Conservation (phyloP, 2,329 filamentous ascomycete genomes). For the Trichoderma semiorbis region DNA sequence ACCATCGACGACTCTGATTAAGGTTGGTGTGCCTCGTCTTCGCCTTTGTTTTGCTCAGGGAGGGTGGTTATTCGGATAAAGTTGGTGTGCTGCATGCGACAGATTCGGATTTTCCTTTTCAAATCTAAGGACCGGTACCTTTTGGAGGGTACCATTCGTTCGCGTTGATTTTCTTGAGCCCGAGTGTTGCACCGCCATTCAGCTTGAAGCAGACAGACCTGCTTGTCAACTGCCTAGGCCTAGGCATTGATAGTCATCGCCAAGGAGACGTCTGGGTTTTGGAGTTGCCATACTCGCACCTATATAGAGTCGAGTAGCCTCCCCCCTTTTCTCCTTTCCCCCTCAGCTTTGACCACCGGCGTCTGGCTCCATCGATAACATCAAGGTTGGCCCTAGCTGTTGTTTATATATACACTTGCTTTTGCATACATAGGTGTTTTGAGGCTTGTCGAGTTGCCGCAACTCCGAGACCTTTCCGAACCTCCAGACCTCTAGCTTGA, state of each 20-base stretch:
- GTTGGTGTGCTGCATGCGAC: conserved; percentile 17
- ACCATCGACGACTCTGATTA: background rate
- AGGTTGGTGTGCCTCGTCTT: conserved; percentile 12
- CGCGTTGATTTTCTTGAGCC: conserved; percentile 10
- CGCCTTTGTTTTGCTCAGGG: background rate
- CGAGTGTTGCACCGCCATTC: conserved; percentile 6
- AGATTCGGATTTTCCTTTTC: background rate
- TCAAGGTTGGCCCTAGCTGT: background rate
- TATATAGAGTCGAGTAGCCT: conserved; percentile 9
- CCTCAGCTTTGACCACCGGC: background rate
- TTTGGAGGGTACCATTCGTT: conserved; percentile 6
- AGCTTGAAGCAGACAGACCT: background rate
- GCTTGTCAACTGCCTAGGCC: background rate
- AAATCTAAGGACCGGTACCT: conserved; percentile 7
- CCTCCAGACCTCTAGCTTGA: background rate
- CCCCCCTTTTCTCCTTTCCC: background rate
- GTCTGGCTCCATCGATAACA: background rate
- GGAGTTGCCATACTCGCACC: conserved; percentile 1
- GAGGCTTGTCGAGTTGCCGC: conserved; percentile 11
- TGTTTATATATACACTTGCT: background rate
- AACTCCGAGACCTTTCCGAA: conserved; percentile 16
- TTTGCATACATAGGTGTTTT: background rate
- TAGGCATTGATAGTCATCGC: background rate
- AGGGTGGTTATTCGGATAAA: conserved; percentile 4
- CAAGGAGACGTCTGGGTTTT: background rate